Percentiles rank a stretch among this genome's conserved stretches.
phyloP scores from a whole-genome alignment of 352 stramenopile species.

The Blastocystis sp. region DNA sequence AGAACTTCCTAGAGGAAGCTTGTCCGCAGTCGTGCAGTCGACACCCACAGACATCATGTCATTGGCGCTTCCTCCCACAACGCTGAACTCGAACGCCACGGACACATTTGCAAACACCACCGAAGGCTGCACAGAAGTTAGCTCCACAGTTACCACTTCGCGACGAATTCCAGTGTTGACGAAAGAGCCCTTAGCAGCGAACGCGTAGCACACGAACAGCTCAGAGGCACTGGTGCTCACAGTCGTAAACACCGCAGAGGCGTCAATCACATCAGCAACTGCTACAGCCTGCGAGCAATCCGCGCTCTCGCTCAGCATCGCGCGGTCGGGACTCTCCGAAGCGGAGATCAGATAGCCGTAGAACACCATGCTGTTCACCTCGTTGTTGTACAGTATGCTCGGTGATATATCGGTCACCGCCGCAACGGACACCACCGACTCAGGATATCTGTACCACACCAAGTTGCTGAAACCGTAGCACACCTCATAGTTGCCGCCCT shows the following conservation, averaged over 20 bases:
- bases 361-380: conserved; percentile 11
- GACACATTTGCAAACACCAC: neutral
- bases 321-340: neutral
- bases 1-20: neutral
- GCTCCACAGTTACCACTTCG: neutral
- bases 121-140: neutral
- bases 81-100: conserved; percentile 8
- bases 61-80: neutral
- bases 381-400: neutral
- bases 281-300: neutral
- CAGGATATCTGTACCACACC: neutral
- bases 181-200: neutral
- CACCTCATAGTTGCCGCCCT: conserved; percentile 8
- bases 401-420: neutral
- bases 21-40: conserved; percentile 15
- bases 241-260: neutral
- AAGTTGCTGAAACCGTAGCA: conserved; percentile 18
- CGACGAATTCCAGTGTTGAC: neutral
- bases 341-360: neutral
- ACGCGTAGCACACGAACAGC: conserved; percentile 38
- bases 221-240: neutral
- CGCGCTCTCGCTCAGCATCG: neutral
- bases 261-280: neutral
- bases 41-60: conserved; percentile 26
- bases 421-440: neutral